Evolutionary conservation across 345 rosid genomes (phyloP).

Genomic region (Linum trigynum): DNA sequence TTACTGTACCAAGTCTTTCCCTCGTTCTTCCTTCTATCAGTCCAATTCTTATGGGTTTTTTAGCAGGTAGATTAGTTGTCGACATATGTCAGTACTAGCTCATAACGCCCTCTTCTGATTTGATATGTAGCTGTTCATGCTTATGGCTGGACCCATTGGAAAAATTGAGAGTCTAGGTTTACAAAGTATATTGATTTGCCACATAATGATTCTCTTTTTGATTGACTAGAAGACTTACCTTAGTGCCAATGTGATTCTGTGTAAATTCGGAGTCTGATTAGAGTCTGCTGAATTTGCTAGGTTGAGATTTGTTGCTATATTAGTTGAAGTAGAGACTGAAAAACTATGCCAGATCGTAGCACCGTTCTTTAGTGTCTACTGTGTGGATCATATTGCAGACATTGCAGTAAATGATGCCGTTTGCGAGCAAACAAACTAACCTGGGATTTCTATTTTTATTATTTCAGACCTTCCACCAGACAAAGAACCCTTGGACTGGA

Average conservation of each 20-base stretch:
- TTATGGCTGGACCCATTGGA: too few species aligned
- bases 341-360: too few species aligned
- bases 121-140: too few species aligned
- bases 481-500: constrained; percentile 64
- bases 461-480: constrained; percentile 42
- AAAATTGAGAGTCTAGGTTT: too few species aligned
- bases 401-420: neutral
- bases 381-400: neutral
- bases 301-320: neutral
- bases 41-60: neutral
- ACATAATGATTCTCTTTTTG: too few species aligned
- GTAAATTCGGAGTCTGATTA: neutral
- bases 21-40: neutral
- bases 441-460: neutral
- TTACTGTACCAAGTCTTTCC: neutral
- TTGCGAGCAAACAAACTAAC: neutral
- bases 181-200: too few species aligned
- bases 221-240: neutral
- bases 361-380: neutral
- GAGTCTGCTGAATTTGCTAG: neutral
- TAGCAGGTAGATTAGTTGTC: neutral
- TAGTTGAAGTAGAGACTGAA: neutral
- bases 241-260: neutral
- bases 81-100: neutral
- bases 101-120: too few species aligned